phyloP scores from a whole-genome alignment of 768 basidiomycete species.

The Boletus sp. region DNA sequence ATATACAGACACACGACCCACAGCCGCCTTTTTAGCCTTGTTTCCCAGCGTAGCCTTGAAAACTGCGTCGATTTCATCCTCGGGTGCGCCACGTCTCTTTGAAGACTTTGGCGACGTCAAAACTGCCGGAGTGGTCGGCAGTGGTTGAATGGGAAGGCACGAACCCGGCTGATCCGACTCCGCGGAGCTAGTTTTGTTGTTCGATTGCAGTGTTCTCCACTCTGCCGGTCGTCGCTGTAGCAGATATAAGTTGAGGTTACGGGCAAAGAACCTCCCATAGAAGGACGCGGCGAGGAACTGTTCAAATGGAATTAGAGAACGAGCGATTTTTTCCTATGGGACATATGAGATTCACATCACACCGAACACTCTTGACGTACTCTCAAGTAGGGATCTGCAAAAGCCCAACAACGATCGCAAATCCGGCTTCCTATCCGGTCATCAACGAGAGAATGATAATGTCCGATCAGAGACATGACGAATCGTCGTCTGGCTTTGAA shows the following conservation, averaged over 20 bases:
- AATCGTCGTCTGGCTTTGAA: slow-evolving; percentile 67
- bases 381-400: slow-evolving; percentile 90
- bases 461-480: slow-evolving; percentile 71
- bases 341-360: slow-evolving; percentile 4
- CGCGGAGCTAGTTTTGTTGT: slow-evolving; percentile 26
- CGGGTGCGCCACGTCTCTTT: slow-evolving; percentile 45
- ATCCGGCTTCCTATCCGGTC: slow-evolving; percentile 90
- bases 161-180: slow-evolving; percentile 19
- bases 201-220: slow-evolving; percentile 74
- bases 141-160: slow-evolving; percentile 2
- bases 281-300: slow-evolving; percentile 70
- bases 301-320: slow-evolving; percentile 71
- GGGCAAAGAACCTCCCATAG: slow-evolving; percentile 86
- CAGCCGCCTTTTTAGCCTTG: slow-evolving; percentile 55
- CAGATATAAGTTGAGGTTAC: slow-evolving; percentile 74
- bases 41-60: slow-evolving; percentile 60
- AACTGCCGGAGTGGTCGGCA: background rate
- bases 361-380: slow-evolving; percentile 37
- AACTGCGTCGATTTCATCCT: slow-evolving; percentile 74
- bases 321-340: slow-evolving; percentile 85
- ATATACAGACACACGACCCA: slow-evolving; percentile 26
- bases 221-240: slow-evolving; percentile 77
- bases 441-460: slow-evolving; percentile 79
- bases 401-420: slow-evolving; percentile 87
- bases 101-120: slow-evolving; percentile 33